Evolutionary conservation across 2,329 filamentous ascomycete genomes (phyloP), one percentile per base, ranked within the genome.

Genomic region (Kalmusia sp.): DNA sequence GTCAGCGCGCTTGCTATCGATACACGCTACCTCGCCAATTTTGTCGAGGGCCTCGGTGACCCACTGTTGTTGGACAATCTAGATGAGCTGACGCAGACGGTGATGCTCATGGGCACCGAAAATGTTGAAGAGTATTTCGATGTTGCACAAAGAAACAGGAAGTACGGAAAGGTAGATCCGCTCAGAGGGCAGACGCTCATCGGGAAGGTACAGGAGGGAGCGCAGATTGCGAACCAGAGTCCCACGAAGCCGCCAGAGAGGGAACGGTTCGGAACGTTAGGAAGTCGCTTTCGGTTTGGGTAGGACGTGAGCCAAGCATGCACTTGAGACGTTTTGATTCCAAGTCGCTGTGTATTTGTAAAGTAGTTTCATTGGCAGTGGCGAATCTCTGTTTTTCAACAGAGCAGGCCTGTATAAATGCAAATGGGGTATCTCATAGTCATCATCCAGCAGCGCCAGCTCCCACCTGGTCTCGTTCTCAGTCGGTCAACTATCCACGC

Each of bases 101-200:
- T 96, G 40, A 87, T 90, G 54, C 82, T 99, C 22, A 90, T 99
- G 84, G 87, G 91, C 68, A 78, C 83, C 1, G 92, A 96, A 34
- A 96, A 96, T 65, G 86, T 91, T n/a, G 93, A 98, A 61, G 93
- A 98, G 73, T 99, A 96, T 75, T 99, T 95, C 72, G 95, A 99
- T 70, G 89, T 95, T 44, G 90, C 89, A 4, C 90, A 89, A 12
- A 82, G 92, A 47, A 96, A 97, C 76, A 93, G 90, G 78, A 96
- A 96, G 72, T 99, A 96, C 71, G 90, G 92, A 14, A 88, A 92
- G 49, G 96, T 99, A 28, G 92, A 98, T 76, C 90, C 91, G 47
- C 82, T 96, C 72, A 96, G 96, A 71, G 95, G 93, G 0, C 92
- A 93, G 0, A 81, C 91, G 34, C 73, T 99, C 57, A 76, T 99